Percentiles rank a stretch among this genome's conserved stretches.
Conservation (phyloP, 2,329 filamentous ascomycete species). For the Claviceps arundinis region DNA sequence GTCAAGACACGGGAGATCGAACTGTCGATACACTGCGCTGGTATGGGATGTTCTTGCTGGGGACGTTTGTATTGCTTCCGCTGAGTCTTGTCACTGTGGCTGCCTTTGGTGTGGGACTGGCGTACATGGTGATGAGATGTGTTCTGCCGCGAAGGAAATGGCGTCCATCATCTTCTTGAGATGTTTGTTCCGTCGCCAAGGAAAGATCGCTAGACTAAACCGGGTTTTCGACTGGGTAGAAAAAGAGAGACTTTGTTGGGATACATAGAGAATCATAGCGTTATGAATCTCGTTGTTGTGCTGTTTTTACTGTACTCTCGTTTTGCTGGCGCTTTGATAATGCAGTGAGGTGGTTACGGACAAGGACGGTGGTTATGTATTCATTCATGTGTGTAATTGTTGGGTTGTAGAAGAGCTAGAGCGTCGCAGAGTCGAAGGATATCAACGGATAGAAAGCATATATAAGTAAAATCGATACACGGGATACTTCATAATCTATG, state of each 20-base stretch:
- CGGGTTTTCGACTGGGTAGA: constrained; percentile 12
- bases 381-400: background rate
- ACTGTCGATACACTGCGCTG: constrained; percentile 29
- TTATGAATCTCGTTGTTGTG: constrained; percentile 15
- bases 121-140: constrained; percentile 25
- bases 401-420: background rate
- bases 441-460: constrained; percentile 1
- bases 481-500: background rate
- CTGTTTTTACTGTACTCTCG: background rate
- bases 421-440: background rate
- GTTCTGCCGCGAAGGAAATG: background rate
- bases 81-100: constrained; percentile 25
- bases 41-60: constrained; percentile 28
- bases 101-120: constrained; percentile 20
- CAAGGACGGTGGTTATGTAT: background rate
- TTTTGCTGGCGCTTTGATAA: background rate
- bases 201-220: too few relatives aligned
- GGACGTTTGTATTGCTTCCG: constrained; percentile 34
- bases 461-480: constrained; percentile 1
- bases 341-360: background rate
- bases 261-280: constrained; percentile 11
- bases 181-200: too few relatives aligned
- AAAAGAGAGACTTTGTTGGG: constrained; percentile 1
- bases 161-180: background rate
- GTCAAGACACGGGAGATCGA: constrained; percentile 22